These are phyloP conservation scores for Suillus placidus DNA, from an alignment of 768 basidiomycete genomes.

Conservation along the genomic window DNA sequence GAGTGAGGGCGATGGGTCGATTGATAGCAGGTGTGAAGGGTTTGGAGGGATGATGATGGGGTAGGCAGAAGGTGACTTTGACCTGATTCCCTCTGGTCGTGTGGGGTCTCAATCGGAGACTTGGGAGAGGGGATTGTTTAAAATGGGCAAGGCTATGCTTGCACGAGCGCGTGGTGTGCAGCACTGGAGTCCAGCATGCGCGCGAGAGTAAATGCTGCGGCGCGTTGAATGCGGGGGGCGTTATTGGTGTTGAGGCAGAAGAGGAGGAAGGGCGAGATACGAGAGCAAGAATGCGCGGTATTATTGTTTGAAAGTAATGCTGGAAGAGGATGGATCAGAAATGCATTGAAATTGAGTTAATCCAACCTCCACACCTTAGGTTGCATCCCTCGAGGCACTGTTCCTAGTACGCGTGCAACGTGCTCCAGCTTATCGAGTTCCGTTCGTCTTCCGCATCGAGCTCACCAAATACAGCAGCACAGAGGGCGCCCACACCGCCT, in stretches of 20 bases:
- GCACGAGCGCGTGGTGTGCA: conserved; percentile 20
- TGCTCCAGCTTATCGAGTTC: conserved; percentile 74
- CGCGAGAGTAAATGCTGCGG: conserved; percentile 69
- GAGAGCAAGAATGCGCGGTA: conserved; percentile 57
- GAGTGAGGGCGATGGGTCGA: conserved; percentile 76
- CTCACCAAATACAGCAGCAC: conserved; percentile 69
- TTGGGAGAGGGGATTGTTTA: conserved; percentile 57
- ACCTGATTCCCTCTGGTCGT: background rate
- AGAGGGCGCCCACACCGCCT: conserved; percentile 70
- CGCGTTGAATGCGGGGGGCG: conserved; percentile 50
- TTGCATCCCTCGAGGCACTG: conserved; percentile 60
- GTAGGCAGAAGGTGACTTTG: background rate
- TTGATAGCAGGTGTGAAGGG: conserved; percentile 64
- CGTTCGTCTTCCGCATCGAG: conserved; percentile 52
- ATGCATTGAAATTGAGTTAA: background rate
- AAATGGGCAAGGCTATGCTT: conserved; percentile 44
- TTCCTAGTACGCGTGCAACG: conserved; percentile 61
- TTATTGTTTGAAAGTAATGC: conserved; percentile 62
- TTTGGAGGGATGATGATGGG: conserved; percentile 48
- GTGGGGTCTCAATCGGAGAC: background rate
- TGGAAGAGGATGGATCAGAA: conserved; percentile 29
- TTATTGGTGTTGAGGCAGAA: background rate
- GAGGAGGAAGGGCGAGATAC: conserved; percentile 33
- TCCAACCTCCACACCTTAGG: conserved; percentile 45
- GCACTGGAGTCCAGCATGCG: conserved; percentile 54